phyloP scores from a whole-genome alignment of 1,284 basidiomycete genomes.

The Psilocybe mexicana region DNA sequence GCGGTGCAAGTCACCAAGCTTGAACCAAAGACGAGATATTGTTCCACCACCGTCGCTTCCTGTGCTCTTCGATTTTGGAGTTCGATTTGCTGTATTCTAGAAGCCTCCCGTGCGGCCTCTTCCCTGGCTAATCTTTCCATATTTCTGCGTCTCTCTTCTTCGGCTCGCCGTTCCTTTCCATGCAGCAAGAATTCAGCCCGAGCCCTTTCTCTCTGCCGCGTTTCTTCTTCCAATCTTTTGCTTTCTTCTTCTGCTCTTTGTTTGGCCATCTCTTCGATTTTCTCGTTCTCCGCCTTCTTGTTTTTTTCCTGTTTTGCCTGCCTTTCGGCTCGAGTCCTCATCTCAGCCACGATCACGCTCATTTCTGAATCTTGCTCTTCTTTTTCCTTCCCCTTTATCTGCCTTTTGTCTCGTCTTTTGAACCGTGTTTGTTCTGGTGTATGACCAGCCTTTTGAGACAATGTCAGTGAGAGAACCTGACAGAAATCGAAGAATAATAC shows the following conservation, averaged over 20 bases:
- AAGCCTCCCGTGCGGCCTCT: constrained; percentile 12
- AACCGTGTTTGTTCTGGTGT: background rate
- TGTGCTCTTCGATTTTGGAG: constrained; percentile 25
- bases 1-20: constrained; percentile 48
- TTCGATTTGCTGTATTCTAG: constrained; percentile 21
- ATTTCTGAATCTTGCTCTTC: background rate
- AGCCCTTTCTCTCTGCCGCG: constrained; percentile 1
- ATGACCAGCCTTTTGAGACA: background rate
- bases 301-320: background rate
- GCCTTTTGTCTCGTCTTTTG: background rate
- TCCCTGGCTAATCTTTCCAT: constrained; percentile 12
- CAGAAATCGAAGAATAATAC: background rate
- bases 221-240: background rate
- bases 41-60: constrained; percentile 42
- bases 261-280: background rate
- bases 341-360: background rate
- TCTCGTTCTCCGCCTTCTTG: background rate
- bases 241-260: background rate
- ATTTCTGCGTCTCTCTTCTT: constrained; percentile 17
- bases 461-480: too few species aligned
- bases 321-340: background rate
- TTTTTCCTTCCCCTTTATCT: background rate
- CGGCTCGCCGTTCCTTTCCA: constrained; percentile 11
- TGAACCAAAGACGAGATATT: constrained; percentile 44
- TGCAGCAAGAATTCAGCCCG: constrained; percentile 2